A percentile compares a stretch with the other conserved stretches of the same genome.
Evolutionary conservation across 768 basidiomycete species (phyloP).

Genomic region (Russula griseocarnosa): DNA sequence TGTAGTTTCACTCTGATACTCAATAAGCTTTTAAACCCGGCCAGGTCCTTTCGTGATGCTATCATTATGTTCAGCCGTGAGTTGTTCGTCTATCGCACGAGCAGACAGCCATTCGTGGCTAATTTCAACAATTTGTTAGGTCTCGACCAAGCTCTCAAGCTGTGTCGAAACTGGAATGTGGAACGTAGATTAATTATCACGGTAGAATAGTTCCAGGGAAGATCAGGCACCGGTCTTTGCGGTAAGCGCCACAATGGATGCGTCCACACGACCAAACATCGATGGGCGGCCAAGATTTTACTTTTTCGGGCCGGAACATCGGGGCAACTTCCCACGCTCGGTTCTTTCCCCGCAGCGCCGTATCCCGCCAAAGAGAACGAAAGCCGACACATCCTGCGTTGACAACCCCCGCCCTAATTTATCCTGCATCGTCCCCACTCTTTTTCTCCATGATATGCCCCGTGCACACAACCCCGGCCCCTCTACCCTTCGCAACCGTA

Average conservation of each 20-base stretch:
- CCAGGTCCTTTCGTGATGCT: neutral
- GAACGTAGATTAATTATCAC: constrained; percentile 9
- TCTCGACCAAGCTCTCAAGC: neutral
- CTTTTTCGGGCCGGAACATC: constrained; percentile 26
- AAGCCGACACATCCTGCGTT: constrained; percentile 26
- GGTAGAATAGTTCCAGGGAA: constrained; percentile 8
- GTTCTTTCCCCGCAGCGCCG: constrained; percentile 30
- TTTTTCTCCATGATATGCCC: constrained; percentile 80
- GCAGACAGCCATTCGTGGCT: neutral
- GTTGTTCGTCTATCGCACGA: neutral
- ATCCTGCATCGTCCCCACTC: constrained; percentile 33
- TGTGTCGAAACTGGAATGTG: neutral
- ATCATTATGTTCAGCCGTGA: neutral
- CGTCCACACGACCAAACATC: constrained; percentile 25
- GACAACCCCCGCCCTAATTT: constrained; percentile 28
- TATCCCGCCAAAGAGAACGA: constrained; percentile 29
- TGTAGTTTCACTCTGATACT: neutral
- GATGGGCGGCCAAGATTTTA: constrained; percentile 24
- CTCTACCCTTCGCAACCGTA: constrained; percentile 79
- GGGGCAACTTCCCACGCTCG: constrained; percentile 28
- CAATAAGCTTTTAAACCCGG: too few species aligned
- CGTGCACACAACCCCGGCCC: constrained; percentile 72
- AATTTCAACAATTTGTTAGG: neutral
- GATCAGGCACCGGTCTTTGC: neutral
- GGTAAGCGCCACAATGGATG: constrained; percentile 24